These are phyloP conservation scores for Penicillium decumbens DNA, from an alignment of 2,329 filamentous ascomycete genomes.

Conservation along the genomic window DNA sequence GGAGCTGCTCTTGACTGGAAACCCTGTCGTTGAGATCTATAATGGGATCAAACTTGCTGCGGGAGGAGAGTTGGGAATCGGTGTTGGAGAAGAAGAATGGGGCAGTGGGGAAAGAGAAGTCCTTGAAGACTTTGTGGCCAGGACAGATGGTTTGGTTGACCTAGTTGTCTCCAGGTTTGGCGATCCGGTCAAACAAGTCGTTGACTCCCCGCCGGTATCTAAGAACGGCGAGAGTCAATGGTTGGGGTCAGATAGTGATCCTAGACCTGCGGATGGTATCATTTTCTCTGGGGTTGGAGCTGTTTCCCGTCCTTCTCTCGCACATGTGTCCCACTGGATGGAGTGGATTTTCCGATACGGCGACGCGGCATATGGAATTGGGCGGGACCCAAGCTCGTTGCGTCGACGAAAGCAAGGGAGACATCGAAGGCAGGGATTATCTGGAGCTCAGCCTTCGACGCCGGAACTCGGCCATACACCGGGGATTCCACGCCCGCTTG, in stretches of 20 bases:
- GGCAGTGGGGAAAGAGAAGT: slow-evolving; percentile 92
- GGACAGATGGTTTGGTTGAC: slow-evolving; percentile 81
- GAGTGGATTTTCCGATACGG: slow-evolving; percentile 82
- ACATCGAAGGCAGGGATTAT: slow-evolving; percentile 17
- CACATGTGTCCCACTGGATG: slow-evolving; percentile 77
- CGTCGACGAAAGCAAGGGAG: slow-evolving; percentile 46
- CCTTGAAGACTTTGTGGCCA: slow-evolving; percentile 75
- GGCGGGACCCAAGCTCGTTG: slow-evolving; percentile 68
- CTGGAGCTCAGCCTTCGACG: slow-evolving; percentile 9
- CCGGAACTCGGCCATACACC: slow-evolving; percentile 31
- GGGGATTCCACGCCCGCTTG: slow-evolving; percentile 44
- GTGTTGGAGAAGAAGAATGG: slow-evolving; percentile 91
- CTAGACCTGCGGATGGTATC: slow-evolving; percentile 70
- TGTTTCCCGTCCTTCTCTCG: slow-evolving; percentile 65
- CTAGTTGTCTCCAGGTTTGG: slow-evolving; percentile 84
- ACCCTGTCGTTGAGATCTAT: slow-evolving; percentile 74
- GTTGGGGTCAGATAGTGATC: slow-evolving; percentile 67
- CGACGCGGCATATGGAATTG: slow-evolving; percentile 76
- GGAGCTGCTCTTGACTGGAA: slow-evolving; percentile 87
- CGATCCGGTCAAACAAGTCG: slow-evolving; percentile 42
- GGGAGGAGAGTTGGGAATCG: slow-evolving; percentile 85
- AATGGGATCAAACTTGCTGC: slow-evolving; percentile 82
- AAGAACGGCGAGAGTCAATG: slow-evolving; percentile 49
- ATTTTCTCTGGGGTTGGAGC: slow-evolving; percentile 78
- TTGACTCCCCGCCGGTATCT: slow-evolving; percentile 17